Conservation (phyloP, 2,329 filamentous ascomycete species). For the Epichloe bromicola region DNA sequence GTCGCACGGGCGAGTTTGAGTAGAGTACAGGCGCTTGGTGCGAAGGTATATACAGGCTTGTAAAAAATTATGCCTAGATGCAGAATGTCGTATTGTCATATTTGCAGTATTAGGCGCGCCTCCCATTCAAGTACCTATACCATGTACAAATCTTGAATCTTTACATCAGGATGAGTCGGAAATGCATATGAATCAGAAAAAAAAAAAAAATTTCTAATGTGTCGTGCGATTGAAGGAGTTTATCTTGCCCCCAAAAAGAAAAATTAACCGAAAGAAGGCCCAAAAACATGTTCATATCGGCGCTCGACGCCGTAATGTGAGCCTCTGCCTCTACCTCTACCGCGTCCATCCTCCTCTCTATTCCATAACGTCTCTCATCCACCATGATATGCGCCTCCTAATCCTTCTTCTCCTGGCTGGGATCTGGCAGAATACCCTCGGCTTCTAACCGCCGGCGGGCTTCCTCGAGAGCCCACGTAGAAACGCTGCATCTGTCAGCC, state of each 20-base stretch:
- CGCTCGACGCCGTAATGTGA: conserved; percentile 1
- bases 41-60: background rate
- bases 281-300: conserved; percentile 20
- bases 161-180: background rate
- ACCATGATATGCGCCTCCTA: conserved; percentile 8
- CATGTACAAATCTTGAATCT: background rate
- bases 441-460: conserved; percentile 87
- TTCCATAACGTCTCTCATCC: background rate
- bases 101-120: background rate
- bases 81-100: background rate
- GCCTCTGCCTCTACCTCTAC: background rate
- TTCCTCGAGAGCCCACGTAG: conserved; percentile 98
- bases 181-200: background rate
- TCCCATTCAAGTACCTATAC: background rate
- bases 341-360: conserved; percentile 1
- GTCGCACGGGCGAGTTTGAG: background rate
- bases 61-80: background rate
- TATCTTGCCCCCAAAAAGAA: conserved; percentile 11
- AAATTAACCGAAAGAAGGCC: conserved; percentile 13
- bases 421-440: conserved; percentile 82
- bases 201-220: conserved; percentile 15
- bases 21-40: background rate
- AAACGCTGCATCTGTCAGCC: conserved; percentile 52
- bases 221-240: conserved; percentile 17
- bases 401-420: conserved; percentile 41